Evolutionary conservation across 2,329 filamentous ascomycete genomes (phyloP).

Genomic region (Uncinocarpus reesii): DNA sequence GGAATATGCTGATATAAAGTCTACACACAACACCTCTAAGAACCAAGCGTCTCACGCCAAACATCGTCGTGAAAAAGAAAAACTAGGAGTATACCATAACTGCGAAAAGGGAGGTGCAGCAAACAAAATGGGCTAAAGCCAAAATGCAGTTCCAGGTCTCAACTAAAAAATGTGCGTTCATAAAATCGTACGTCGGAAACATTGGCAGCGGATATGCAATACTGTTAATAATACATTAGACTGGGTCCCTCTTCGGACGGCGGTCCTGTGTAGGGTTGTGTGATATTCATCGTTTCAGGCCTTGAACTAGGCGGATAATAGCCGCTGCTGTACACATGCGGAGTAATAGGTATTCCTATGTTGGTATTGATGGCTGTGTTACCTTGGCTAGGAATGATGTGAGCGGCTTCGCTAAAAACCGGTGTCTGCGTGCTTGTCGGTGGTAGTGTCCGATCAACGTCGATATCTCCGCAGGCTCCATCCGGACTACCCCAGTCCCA

Average conservation of each 20-base stretch:
- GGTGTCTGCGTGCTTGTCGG: slow-evolving; percentile 3
- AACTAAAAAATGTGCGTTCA: background rate
- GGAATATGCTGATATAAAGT: background rate
- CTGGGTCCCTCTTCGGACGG: background rate
- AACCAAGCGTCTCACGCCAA: background rate
- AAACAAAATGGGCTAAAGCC: background rate
- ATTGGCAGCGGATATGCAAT: background rate
- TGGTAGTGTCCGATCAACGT: background rate
- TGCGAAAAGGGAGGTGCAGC: background rate
- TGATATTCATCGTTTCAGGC: background rate
- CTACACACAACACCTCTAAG: background rate
- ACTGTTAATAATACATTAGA: slow-evolving; percentile 12
- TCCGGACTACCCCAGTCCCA: slow-evolving; percentile 25
- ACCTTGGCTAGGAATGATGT: background rate
- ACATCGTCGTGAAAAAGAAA: too few species aligned
- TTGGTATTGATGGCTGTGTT: background rate
- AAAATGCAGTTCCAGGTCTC: background rate
- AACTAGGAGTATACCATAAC: background rate
- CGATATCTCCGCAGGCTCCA: slow-evolving; percentile 2
- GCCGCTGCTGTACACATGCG: background rate
- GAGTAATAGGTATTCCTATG: background rate
- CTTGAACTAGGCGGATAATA: background rate
- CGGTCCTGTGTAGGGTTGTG: background rate
- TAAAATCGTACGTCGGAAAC: slow-evolving; percentile 1
- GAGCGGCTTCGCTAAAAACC: background rate